Conservation (phyloP, 2,329 filamentous ascomycete species). For the Hansfordia pulvinata region DNA sequence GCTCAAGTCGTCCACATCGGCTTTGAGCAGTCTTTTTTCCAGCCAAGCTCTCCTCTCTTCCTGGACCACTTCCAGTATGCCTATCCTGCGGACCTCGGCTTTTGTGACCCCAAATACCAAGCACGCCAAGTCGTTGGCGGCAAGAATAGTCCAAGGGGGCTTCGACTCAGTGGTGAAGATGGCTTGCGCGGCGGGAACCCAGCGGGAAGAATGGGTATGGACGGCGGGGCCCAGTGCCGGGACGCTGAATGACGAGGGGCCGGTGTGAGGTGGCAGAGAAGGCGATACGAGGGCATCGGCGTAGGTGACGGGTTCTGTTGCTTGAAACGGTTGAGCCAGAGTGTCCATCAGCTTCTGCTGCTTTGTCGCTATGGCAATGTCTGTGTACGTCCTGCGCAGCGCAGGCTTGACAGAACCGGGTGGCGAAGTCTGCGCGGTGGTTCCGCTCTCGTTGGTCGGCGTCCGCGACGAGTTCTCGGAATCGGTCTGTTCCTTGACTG, state of each 20-base stretch:
- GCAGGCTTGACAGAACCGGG: constrained; percentile 47
- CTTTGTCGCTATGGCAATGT: constrained; percentile 59
- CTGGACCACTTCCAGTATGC: constrained; percentile 88
- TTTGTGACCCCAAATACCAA: constrained; percentile 98
- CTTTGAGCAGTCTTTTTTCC: constrained; percentile 65
- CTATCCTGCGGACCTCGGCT: constrained; percentile 85
- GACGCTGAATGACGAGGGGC: constrained; percentile 24
- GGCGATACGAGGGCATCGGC: constrained; percentile 28
- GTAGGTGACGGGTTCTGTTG: constrained; percentile 24
- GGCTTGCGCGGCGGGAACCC: constrained; percentile 82
- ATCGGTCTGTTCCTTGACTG: constrained; percentile 12
- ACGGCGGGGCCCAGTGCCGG: constrained; percentile 42
- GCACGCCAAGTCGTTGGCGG: constrained; percentile 92
- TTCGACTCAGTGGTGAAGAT: constrained; percentile 94
- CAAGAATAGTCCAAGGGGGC: constrained; percentile 88
- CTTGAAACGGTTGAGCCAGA: constrained; percentile 67
- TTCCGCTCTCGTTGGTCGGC: constrained; percentile 40
- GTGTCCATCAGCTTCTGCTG: constrained; percentile 78
- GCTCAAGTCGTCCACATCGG: constrained; percentile 33
- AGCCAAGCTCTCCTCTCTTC: constrained; percentile 83
- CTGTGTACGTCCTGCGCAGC: constrained; percentile 79
- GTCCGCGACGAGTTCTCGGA: constrained; percentile 39
- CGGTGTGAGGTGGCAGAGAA: constrained; percentile 22
- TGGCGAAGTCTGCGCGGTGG: constrained; percentile 36
- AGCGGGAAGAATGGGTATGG: constrained; percentile 84